Base-by-base conservation (phyloP, 768 basidiomycete genomes). In the Leccinellum rugosiceps region DNA sequence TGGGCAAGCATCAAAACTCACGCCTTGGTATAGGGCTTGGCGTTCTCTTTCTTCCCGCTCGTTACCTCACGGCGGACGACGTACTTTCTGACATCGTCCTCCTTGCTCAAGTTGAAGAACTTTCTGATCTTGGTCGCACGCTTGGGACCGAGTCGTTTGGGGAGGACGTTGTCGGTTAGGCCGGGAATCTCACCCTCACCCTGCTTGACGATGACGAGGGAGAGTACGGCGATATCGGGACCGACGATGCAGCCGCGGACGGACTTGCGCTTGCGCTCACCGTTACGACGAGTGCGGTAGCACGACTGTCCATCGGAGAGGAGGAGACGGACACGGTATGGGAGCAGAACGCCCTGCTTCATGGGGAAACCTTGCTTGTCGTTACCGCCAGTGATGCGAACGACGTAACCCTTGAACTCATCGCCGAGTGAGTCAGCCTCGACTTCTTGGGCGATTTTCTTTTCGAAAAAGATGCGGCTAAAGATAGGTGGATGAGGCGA, bases 311-410 rank as follows among this genome's bases (percentile, higher is more conserved):
- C 94, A 75, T 96, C 92, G 61, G 91, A 68, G 72, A 99, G 90
- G 69, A 98, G 91, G 63, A 99, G 90, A 60, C 85, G 81, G 67
- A 95, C 92, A 84, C 96, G 94, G 80, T 92, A 73, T 58, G 92
- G 92, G 68, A 96, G 84, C 60, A 98, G 90, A 65, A 98, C 91
- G 79, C 96, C 95, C 80, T 99, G 96, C 78, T 98, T 98, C 94
- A 98, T 97, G 49, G 94, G 94, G 84, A 97, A 96, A 71, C 94
- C 94, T 75, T 95, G 92, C 80, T 94, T 93, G 86, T 98, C 94
- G 82, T 98, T 98, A 62, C 96, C 93, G 68, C 95, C 95, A 30
- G 92, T 95, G 80, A 99, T 91, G 68, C 94, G 88, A 83, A 97
- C 85, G 74, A 98, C 78, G 80, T 97, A 98, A 57, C 96, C 96